Conservation (phyloP, 495 filamentous ascomycete genomes). For the Cercophora sp. region DNA sequence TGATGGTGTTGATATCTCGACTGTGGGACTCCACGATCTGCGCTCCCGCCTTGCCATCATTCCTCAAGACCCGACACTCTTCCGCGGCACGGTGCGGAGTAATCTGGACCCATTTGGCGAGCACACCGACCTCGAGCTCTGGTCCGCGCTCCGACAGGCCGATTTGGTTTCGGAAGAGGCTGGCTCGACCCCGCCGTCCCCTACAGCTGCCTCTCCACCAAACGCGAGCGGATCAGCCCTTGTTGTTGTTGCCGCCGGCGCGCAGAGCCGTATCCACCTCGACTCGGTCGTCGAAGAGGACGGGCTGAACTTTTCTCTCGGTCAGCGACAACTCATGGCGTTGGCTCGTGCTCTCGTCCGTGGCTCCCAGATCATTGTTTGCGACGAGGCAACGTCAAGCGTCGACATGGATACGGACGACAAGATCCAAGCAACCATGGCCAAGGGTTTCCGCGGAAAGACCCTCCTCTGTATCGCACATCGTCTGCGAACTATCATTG, state of each 20-base stretch:
- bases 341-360: constrained; percentile 86
- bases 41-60: constrained; percentile 90
- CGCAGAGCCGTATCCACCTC: constrained; percentile 63
- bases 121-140: constrained; percentile 81
- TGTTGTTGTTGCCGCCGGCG: constrained; percentile 20
- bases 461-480: constrained; percentile 96
- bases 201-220: background rate
- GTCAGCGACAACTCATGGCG: constrained; percentile 93
- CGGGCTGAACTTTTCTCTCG: constrained; percentile 93
- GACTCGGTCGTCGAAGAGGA: constrained; percentile 88
- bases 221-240: constrained; percentile 16
- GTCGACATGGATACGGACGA: constrained; percentile 96
- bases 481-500: constrained; percentile 81
- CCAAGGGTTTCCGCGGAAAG: constrained; percentile 78
- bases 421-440: constrained; percentile 91
- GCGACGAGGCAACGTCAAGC: constrained; percentile 88
- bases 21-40: constrained; percentile 78
- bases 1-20: constrained; percentile 85
- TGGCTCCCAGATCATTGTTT: constrained; percentile 85
- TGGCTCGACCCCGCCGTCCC: constrained; percentile 20
- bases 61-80: constrained; percentile 92
- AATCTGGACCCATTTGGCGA: constrained; percentile 93
- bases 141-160: constrained; percentile 78
- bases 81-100: constrained; percentile 82
- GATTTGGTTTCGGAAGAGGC: constrained; percentile 62